Evolutionary conservation across 1,284 basidiomycete species (phyloP), one percentile per base, ranked within the genome.

Genomic region (Sutorius eximius): DNA sequence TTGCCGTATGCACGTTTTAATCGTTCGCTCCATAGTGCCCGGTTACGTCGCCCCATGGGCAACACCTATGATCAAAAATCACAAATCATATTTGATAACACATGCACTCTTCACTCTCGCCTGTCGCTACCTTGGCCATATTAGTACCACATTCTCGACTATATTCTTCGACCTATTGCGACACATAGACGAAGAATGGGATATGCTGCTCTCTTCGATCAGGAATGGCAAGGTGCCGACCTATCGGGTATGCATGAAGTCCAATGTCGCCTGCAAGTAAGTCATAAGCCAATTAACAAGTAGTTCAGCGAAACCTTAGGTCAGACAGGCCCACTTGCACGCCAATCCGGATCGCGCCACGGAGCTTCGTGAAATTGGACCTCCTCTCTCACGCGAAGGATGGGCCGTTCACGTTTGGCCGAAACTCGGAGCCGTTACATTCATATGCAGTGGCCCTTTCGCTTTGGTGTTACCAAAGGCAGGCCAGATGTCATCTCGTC

Each of bases 61-160:
- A 9, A 52, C 47, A 7, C 42, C 29, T 27, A 48, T 52, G 32
- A 40, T 59, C 33, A 16, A 11, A 22, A n/a, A 53, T 16, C 36
- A 52, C 11, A 38, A 47, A 15, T 53, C 53, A 1, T 54, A 55
- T 33, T 48, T 61, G 24, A 50, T 51, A n/a, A 43, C 44, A 8
- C 53, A 63, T 24, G 51, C 52, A 3, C 47, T 63, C 15, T 62
- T 62, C 44, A 44, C 29, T n/a, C 55, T 62, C 5, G 53, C 47
- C 3, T 33, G 49, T n/a, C 40, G 20, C 4, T 43, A 49, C 10
- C 18, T 56, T 10, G 51, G 58, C 13, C 27, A 2, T 18, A 51
- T 62, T 7, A 2, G 2, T 16, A 30, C 33, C 18, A 11, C 33
- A 10, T 53, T 52, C 13, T 38, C 32, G 11, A 59, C 56, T 18